Evolutionary conservation across 164 flowering plant genomes (phyloP), one percentile per base, ranked within the genome.

Genomic region (Pachysandra terminalis): DNA sequence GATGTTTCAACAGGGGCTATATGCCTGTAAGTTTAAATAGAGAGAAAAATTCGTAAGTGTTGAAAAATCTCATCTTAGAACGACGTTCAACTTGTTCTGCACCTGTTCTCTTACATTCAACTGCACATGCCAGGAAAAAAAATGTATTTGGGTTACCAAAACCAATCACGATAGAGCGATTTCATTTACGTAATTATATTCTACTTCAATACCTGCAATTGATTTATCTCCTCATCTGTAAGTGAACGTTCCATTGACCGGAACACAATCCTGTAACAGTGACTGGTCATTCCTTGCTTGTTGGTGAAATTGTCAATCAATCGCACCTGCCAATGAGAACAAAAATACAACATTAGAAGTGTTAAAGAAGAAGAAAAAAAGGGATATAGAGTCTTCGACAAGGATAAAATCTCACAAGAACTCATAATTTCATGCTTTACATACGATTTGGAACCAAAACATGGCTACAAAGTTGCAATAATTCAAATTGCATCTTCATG

Each of bases 161-260:
- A n/a, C n/a, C 21, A 10, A 28, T n/a, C 9, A 23, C 8, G 5
- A 28, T 57, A 16, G 17, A 10, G 12, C 51, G 21, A 10, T 51
- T 28, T 23, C 59, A 1, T 10, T 22, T 1, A 28, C 23, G 35
- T 10, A 48, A 32, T 27, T 53, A 3, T 22, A 4, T 10, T 19
- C 27, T 15, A 19, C 24, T 51, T 9, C 25, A 16, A 59, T 79
- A 91, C 98, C 96, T 94, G 98, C 78, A 94, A 78, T 21, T 94
- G 83, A 67, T 94, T 94, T 55, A 94, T 87, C 76, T 94, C 98
- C 60, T 88, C 96, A 67, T 94, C 95, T 5, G 96, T 91, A 17
- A 94, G 91, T 4, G 98, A 91, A 10, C 98, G 92, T 63, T 94
- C 98, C 98, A 91, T 94, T 40, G 98, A 94, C 16, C 98, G 84